Evolutionary conservation across 2,329 filamentous ascomycete species (phyloP).

Genomic region (Bipolaris cookei): DNA sequence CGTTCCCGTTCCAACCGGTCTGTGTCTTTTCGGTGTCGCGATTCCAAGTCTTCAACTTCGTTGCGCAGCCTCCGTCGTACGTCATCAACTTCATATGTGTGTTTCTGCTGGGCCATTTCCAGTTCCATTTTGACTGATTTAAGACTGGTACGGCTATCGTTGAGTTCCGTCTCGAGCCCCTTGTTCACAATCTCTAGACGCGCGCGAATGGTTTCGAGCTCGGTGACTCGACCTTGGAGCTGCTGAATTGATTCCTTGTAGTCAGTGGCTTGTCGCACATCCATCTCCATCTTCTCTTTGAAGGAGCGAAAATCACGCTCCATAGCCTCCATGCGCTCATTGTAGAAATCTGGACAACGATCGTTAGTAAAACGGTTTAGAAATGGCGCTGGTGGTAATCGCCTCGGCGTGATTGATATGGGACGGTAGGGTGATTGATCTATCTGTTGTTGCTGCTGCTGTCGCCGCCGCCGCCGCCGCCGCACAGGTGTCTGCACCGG

Average conservation of each 20-base stretch:
- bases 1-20: constrained; percentile 62
- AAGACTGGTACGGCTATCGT: constrained; percentile 63
- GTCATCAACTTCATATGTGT: constrained; percentile 60
- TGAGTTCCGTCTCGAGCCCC: constrained; percentile 70
- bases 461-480: constrained; percentile 24
- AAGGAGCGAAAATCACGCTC: constrained; percentile 75
- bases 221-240: constrained; percentile 71
- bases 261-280: constrained; percentile 69
- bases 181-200: constrained; percentile 61
- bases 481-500: constrained; percentile 33
- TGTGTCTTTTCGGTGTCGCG: constrained; percentile 62
- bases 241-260: constrained; percentile 76
- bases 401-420: constrained; percentile 27
- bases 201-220: constrained; percentile 62
- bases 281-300: constrained; percentile 73
- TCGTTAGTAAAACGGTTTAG: constrained; percentile 78
- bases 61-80: constrained; percentile 61
- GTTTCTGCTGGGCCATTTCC: constrained; percentile 60
- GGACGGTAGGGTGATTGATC: constrained; percentile 23
- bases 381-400: constrained; percentile 60
- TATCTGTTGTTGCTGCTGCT: constrained; percentile 16
- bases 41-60: constrained; percentile 62
- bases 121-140: constrained; percentile 56
- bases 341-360: constrained; percentile 75
- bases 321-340: constrained; percentile 76